These are phyloP conservation scores for Lasiosphaeriaceae sp. DNA, from an alignment of 495 filamentous ascomycete genomes.

Conservation along the genomic window DNA sequence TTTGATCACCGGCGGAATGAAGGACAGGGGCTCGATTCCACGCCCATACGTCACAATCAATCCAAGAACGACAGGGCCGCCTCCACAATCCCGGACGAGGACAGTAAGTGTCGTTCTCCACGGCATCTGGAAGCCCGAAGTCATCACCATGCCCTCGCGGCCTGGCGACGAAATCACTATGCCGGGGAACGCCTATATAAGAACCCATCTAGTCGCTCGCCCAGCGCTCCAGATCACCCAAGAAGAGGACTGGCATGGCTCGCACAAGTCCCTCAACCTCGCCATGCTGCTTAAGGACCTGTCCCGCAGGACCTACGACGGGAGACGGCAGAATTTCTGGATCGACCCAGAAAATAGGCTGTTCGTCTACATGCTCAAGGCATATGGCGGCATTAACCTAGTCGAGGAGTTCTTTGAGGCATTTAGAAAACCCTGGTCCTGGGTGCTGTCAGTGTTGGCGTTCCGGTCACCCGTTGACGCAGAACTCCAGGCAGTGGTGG, in stretches of 20 bases:
- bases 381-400: not conserved
- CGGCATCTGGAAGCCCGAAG: not conserved
- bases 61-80: not conserved
- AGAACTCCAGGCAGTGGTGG: too few species aligned
- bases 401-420: not conserved
- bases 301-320: not conserved
- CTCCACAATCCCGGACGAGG: not conserved
- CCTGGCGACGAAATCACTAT: not conserved
- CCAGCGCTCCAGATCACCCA: not conserved
- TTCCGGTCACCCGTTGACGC: too few species aligned
- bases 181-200: not conserved
- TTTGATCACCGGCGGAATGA: not conserved
- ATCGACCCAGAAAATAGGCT: not conserved
- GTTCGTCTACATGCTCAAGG: not conserved
- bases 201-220: not conserved
- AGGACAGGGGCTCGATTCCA: not conserved
- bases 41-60: not conserved
- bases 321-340: not conserved
- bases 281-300: not conserved
- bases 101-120: not conserved
- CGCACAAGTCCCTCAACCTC: not conserved
- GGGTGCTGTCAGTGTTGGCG: too few species aligned
- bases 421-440: too few species aligned
- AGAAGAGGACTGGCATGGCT: not conserved
- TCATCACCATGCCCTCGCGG: slow-evolving; percentile 1